Conservation (phyloP, 2,329 filamentous ascomycete genomes). For the Juglanconis oblonga region DNA sequence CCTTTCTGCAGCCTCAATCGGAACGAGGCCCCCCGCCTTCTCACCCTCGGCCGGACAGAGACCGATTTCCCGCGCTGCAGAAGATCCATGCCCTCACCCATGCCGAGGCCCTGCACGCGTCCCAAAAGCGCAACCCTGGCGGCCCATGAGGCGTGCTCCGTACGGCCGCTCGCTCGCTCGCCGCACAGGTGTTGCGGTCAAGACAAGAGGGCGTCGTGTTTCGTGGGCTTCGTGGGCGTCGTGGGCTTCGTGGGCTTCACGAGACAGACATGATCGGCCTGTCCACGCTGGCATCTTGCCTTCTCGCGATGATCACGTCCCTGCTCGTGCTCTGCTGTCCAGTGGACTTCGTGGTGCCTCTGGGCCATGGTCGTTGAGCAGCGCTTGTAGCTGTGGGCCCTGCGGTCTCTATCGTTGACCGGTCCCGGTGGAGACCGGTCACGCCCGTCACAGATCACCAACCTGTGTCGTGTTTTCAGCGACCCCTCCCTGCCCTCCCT, state of each 20-base stretch:
- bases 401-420: neutral
- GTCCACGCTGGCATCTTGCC: neutral
- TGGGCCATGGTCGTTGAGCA: neutral
- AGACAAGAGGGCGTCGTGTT: too few relatives aligned
- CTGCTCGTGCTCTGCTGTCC: neutral
- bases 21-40: conserved; percentile 6
- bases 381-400: neutral
- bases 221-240: too few relatives aligned
- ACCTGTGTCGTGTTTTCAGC: conserved; percentile 3
- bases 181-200: neutral
- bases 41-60: conserved; percentile 13
- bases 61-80: conserved; percentile 9
- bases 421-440: neutral
- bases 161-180: neutral
- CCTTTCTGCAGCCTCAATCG: conserved; percentile 3
- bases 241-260: too few relatives aligned
- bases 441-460: neutral
- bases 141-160: neutral
- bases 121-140: neutral
- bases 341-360: neutral
- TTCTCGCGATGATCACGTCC: neutral
- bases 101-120: neutral
- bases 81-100: too few relatives aligned
- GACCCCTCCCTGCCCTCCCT: conserved; percentile 1
- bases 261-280: neutral